A percentile compares a stretch with the other conserved stretches of the same genome.
Conservation (phyloP, 495 filamentous ascomycete genomes). For the Penicillium psychrofluorescens region DNA sequence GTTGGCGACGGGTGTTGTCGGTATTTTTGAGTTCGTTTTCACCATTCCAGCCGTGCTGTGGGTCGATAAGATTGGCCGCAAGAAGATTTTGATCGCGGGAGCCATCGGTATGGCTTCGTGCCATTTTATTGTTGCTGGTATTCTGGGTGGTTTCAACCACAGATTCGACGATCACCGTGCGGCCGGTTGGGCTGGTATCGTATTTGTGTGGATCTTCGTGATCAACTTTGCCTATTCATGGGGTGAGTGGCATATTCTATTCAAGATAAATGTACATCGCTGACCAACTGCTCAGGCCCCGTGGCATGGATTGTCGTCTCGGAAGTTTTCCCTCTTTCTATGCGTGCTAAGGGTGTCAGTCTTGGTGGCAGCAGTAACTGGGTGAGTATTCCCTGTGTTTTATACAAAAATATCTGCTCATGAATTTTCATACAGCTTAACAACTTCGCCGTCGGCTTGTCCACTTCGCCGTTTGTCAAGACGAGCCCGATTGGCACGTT, state of each 20-base stretch:
- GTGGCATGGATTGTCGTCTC: slow-evolving; percentile 37
- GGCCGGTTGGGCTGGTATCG: slow-evolving; percentile 36
- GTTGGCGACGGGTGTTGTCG: slow-evolving; percentile 67
- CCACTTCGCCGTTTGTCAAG: slow-evolving; percentile 30
- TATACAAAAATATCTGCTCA: not conserved
- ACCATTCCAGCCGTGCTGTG: slow-evolving; percentile 63
- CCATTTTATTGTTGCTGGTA: slow-evolving; percentile 39
- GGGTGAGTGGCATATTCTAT: slow-evolving; percentile 11
- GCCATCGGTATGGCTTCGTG: slow-evolving; percentile 64
- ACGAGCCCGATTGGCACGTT: slow-evolving; percentile 31
- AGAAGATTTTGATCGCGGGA: slow-evolving; percentile 68
- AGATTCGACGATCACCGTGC: slow-evolving; percentile 18
- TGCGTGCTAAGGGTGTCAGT: slow-evolving; percentile 40
- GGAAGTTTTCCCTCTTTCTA: slow-evolving; percentile 39
- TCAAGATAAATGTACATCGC: not conserved
- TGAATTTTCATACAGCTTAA: slow-evolving; percentile 34
- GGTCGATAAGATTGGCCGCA: slow-evolving; percentile 66
- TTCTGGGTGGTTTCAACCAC: slow-evolving; percentile 30
- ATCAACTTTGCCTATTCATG: slow-evolving; percentile 40
- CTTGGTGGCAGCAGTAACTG: slow-evolving; percentile 36
- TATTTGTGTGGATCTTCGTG: slow-evolving; percentile 38
- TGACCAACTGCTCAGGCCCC: slow-evolving; percentile 17
- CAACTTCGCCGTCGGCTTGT: slow-evolving; percentile 38
- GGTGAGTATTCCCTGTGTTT: slow-evolving; percentile 12
- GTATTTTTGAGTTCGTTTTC: slow-evolving; percentile 68